phyloP scores from a whole-genome alignment of 2,329 filamentous ascomycete genomes.

The Rachicladosporium sp. region DNA sequence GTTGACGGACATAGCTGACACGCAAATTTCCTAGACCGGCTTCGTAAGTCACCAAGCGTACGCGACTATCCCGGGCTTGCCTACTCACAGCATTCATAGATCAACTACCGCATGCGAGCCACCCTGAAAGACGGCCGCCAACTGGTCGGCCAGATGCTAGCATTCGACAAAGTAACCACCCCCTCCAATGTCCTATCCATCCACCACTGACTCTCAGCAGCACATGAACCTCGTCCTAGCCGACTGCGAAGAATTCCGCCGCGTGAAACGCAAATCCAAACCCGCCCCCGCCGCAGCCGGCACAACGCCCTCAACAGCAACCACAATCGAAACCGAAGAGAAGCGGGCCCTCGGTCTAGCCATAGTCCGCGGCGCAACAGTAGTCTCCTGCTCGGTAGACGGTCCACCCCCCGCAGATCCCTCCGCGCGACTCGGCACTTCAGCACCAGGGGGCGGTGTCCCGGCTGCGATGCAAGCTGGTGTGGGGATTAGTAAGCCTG shows the following conservation, averaged over 20 bases:
- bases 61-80: neutral
- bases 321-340: slow-evolving; percentile 76
- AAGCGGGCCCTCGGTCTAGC: slow-evolving; percentile 93
- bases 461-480: slow-evolving; percentile 65
- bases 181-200: too few relatives aligned
- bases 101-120: slow-evolving; percentile 98
- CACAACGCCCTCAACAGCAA: slow-evolving; percentile 30
- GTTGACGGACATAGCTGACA: slow-evolving; percentile 33
- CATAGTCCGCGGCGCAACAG: slow-evolving; percentile 87
- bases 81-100: slow-evolving; percentile 43
- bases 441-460: slow-evolving; percentile 45
- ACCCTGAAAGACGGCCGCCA: slow-evolving; percentile 90
- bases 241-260: slow-evolving; percentile 95
- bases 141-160: slow-evolving; percentile 96
- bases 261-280: slow-evolving; percentile 70
- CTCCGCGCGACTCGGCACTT: slow-evolving; percentile 73
- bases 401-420: slow-evolving; percentile 91
- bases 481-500: slow-evolving; percentile 80
- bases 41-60: slow-evolving; percentile 39
- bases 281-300: slow-evolving; percentile 57
- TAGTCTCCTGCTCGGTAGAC: slow-evolving; percentile 90
- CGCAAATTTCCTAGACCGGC: slow-evolving; percentile 42
- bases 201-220: slow-evolving; percentile 37
- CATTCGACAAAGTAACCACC: slow-evolving; percentile 99
- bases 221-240: slow-evolving; percentile 99